Evolutionary conservation across 768 basidiomycete genomes (phyloP), one percentile per base, ranked within the genome.

Genomic region (Naganishia antarctica): DNA sequence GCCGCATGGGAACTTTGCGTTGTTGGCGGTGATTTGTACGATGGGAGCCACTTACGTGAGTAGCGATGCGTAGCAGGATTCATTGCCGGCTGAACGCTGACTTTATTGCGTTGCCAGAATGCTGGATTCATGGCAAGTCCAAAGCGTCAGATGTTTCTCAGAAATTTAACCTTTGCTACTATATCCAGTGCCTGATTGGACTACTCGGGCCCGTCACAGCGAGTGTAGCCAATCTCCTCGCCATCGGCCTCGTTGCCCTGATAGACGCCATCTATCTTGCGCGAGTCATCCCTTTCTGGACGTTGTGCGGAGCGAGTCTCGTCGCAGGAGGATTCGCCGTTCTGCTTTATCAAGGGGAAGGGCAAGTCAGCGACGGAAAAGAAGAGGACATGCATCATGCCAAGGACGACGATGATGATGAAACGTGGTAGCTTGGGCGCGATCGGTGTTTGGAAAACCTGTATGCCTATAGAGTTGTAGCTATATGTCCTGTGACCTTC

Each of bases 141-240:
- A 6, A 25, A 18, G 7, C 45, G 5, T 23, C 25, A 28, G 21
- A 11, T 8, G 6, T 29, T 49, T 3, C 43, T 21, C 15, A 8
- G 5, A 43, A 37, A 23, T 18, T 26, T 18, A 8, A 29, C 15
- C 25, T 28, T 6, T 58, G 13, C 40, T 23, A 43, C 28, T 18
- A 47, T 32, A 1, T 29, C 28, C 68, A 91, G 90, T 82, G 89
- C 61, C 80, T 94, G 3, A 80, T 94, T 50, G 88, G 88, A 28
- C 77, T 89, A 28, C 92, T 89, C 89, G 91, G 91, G 3, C 91
- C 91, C 6, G 85, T 92, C 44, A 83, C 91, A 45, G 85, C 86
- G 9, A 90, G 89, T 1, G 91, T 96, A 32, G 91, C 91, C 47
- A 91, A 84, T 76, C 82, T 98, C n/a, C 82, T 94, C n/a, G 92